Percentiles rank a stretch among this genome's conserved stretches.
Conservation (phyloP, 2,329 filamentous ascomycete genomes). For the Cladosporium colombiae region DNA sequence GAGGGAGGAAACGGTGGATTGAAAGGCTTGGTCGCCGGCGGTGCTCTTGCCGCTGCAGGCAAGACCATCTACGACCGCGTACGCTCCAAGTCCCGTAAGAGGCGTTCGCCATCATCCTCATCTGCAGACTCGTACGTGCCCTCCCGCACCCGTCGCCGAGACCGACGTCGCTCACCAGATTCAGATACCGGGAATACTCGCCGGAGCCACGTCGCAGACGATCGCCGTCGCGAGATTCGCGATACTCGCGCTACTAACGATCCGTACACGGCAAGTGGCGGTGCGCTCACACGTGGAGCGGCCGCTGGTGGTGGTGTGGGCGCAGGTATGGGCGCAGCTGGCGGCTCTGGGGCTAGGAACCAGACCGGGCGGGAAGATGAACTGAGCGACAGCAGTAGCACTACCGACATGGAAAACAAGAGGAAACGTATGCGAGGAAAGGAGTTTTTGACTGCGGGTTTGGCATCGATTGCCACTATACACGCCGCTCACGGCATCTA, state of each 20-base stretch:
- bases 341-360: conserved; percentile 22
- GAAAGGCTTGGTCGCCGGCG: conserved; percentile 51
- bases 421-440: conserved; percentile 67
- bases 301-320: conserved; percentile 41
- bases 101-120: conserved; percentile 47
- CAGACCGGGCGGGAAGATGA: conserved; percentile 24
- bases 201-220: conserved; percentile 37
- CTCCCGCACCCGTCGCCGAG: conserved; percentile 47
- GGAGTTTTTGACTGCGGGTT: conserved; percentile 64
- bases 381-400: conserved; percentile 38
- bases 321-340: conserved; percentile 26
- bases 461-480: conserved; percentile 69
- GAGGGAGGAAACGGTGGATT: conserved; percentile 48
- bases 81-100: conserved; percentile 54
- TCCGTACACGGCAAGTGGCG: conserved; percentile 43
- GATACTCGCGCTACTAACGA: conserved; percentile 39
- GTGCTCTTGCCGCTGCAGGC: conserved; percentile 52
- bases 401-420: conserved; percentile 60
- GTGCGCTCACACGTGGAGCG: conserved; percentile 43
- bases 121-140: conserved; percentile 56
- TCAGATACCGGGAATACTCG: conserved; percentile 43
- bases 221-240: conserved; percentile 33
- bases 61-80: conserved; percentile 58
- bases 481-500: conserved; percentile 68
- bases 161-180: conserved; percentile 40